These are phyloP conservation scores for Morella rubra DNA, from an alignment of 306 rosid species.

Conservation along the genomic window DNA sequence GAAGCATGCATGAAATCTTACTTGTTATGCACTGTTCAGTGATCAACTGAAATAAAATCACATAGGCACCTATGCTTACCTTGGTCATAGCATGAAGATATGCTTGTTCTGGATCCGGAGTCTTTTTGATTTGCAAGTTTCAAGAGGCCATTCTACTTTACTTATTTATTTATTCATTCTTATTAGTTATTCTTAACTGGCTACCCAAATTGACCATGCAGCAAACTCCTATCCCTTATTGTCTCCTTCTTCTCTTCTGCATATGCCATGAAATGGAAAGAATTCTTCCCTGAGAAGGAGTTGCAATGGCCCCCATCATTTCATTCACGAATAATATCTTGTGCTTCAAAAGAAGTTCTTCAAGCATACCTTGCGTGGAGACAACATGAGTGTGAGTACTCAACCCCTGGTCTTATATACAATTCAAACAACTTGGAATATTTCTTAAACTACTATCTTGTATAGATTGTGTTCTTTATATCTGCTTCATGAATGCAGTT, in stretches of 20 bases:
- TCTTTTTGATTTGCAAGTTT: neutral
- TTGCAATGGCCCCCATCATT: constrained; percentile 58
- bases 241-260: constrained; percentile 69
- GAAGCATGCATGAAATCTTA: neutral
- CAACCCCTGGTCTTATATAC: neutral
- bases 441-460: neutral
- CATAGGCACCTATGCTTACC: neutral
- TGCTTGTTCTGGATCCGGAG: neutral
- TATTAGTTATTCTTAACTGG: neutral
- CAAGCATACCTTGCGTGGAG: constrained; percentile 83
- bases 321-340: constrained; percentile 52
- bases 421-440: neutral
- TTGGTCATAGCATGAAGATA: neutral
- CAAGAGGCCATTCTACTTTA: neutral
- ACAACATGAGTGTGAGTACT: constrained; percentile 61
- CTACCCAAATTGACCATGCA: constrained; percentile 26
- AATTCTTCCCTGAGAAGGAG: constrained; percentile 54
- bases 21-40: neutral
- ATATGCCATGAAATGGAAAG: constrained; percentile 60
- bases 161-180: neutral
- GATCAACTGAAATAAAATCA: neutral
- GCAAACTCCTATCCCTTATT: constrained; percentile 69
- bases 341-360: constrained; percentile 69
- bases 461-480: neutral
- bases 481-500: neutral